Evolutionary conservation across 139 green algal genomes (phyloP).

Genomic region (Chlorella sp.): DNA sequence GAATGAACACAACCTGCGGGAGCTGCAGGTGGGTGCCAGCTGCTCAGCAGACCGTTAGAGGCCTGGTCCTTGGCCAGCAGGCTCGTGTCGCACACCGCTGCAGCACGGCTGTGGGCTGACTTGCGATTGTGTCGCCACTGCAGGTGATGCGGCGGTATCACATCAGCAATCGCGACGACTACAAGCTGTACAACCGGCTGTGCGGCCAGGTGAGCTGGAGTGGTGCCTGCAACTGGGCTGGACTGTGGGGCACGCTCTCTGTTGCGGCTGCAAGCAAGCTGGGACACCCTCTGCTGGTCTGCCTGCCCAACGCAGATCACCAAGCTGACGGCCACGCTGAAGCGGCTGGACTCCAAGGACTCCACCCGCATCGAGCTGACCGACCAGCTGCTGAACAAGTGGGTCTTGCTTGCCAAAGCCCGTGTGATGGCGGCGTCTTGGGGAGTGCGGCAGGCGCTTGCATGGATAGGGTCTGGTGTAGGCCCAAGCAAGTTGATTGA

Average conservation of each 20-base stretch:
- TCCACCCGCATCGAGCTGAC: constrained; percentile 92
- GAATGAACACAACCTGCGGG: constrained; percentile 90
- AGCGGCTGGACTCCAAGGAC: constrained; percentile 89
- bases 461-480: no score
- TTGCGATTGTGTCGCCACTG: background rate
- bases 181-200: constrained; percentile 96
- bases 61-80: no score
- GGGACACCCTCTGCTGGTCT: no score
- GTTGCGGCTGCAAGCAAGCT: no score
- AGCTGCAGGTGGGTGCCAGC: constrained; percentile 80
- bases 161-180: constrained; percentile 97
- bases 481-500: no score
- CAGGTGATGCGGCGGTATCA: constrained; percentile 97
- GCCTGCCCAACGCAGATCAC: constrained; percentile 32
- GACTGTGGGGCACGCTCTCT: no score
- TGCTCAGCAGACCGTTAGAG: no score
- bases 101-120: background rate
- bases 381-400: constrained; percentile 96
- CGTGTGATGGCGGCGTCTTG: no score
- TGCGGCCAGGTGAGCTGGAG: constrained; percentile 67
- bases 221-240: no score
- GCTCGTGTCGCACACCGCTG: no score
- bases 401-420: constrained; percentile 19
- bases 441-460: no score
- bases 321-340: constrained; percentile 46